Evolutionary conservation across 2,329 filamentous ascomycete genomes (phyloP).

Genomic region (Camillea tinctor): DNA sequence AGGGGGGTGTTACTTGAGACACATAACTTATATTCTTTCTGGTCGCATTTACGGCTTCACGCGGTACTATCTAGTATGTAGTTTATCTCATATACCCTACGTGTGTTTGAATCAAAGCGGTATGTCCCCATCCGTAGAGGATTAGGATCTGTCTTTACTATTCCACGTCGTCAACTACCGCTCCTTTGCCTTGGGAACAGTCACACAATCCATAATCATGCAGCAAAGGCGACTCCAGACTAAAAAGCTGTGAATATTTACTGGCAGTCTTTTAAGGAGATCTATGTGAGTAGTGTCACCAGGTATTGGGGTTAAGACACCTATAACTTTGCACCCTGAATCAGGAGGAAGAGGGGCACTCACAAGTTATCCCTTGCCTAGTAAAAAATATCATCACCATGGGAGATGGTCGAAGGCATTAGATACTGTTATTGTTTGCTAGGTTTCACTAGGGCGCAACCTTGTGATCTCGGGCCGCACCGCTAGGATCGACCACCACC

Average conservation of each 20-base stretch:
- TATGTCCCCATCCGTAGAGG: not conserved
- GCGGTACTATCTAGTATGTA: not conserved
- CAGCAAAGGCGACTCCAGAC: not conserved
- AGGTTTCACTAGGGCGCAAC: not conserved
- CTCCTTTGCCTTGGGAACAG: not conserved
- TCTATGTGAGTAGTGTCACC: not conserved
- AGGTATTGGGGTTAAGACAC: not conserved
- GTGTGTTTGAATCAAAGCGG: not conserved
- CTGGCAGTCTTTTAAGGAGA: not conserved
- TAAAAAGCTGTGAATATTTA: not conserved
- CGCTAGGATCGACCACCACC: conserved; percentile 1
- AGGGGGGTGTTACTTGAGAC: not conserved
- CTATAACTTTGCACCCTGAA: not conserved
- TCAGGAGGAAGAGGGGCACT: not conserved
- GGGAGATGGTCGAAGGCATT: not conserved
- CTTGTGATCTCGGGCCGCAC: not conserved
- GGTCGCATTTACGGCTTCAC: not conserved
- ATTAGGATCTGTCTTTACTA: not conserved
- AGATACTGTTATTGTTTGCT: not conserved
- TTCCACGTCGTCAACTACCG: not conserved
- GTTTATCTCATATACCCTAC: not conserved
- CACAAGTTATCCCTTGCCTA: not conserved
- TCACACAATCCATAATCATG: not conserved
- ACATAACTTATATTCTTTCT: not conserved
- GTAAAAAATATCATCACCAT: not conserved